These are phyloP conservation scores for Pecoramyces ruminantium DNA, from an alignment of 192 early-diverging fungal genomes.

Conservation along the genomic window DNA sequence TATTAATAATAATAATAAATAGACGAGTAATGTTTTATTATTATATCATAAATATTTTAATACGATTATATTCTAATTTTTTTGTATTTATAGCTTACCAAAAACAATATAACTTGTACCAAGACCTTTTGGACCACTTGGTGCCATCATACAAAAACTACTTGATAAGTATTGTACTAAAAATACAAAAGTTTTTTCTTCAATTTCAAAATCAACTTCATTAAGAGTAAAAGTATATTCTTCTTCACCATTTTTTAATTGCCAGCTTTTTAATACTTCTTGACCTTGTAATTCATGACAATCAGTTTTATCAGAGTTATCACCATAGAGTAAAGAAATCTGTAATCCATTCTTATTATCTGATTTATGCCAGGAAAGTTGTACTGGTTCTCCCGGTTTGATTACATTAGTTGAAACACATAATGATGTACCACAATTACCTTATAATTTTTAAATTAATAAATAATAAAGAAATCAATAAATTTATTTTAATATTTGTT, in stretches of 20 bases:
- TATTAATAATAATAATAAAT: too few relatives aligned
- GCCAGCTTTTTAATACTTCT: not conserved
- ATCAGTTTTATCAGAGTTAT: not conserved
- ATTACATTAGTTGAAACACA: not conserved
- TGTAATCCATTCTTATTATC: not conserved
- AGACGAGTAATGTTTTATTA: too few relatives aligned
- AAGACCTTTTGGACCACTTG: not conserved
- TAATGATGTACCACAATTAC: not conserved
- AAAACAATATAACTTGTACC: not conserved
- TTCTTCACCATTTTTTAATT: not conserved
- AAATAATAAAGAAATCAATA: too few relatives aligned
- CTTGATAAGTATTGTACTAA: not conserved
- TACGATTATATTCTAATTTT: too few relatives aligned
- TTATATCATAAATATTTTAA: too few relatives aligned
- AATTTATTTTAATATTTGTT: too few relatives aligned
- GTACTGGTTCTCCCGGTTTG: not conserved
- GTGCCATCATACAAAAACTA: not conserved
- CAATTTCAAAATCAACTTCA: not conserved
- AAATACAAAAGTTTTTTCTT: not conserved
- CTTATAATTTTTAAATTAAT: not conserved
- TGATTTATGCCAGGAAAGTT: not conserved
- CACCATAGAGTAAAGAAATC: not conserved
- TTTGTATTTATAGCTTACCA: not conserved
- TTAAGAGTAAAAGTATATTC: not conserved
- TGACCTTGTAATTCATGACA: not conserved